Evolutionary conservation across 441 rosid species (phyloP), one percentile per base, ranked within the genome.

Genomic region (Brassica balearica): DNA sequence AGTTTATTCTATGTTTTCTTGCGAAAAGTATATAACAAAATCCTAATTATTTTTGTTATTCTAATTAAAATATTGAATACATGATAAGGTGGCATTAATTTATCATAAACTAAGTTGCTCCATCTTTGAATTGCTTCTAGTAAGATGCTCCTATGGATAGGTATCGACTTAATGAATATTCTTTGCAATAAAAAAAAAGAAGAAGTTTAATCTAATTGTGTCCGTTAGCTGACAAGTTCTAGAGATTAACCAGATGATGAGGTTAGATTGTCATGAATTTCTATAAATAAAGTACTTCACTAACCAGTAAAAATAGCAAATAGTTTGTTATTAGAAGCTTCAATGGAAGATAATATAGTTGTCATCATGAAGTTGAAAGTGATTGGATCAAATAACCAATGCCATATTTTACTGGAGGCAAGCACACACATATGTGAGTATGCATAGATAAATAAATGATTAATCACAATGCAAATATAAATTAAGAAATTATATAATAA

Each of bases 71-170:
- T 71, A 55, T 55, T 20, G 60, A 25, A 23, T 36, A 4, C 3
- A 53, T 53, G 12, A 23, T 56, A 56, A 77, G 68, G 63, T 77
- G 72, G 56, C 43, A 27, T 41, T 22, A 68, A 36, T 73, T 68
- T 68, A 32, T 59, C 8, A 27, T 2, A 58, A 63, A 58, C 32
- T 53, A 78, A 27, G 43, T 15, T 53, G 12, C 61, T 72, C 22
- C 46, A 65, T 56, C 73, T 59, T 78, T 73, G 69, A 78, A 11
- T 72, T 59, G 81, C 81, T 48, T 63, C 65, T 61, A 68, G 68
- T 67, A 67, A 72, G 77, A 78, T 72, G 77, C 74, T 72, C 61
- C 72, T 61, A 46, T 41, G 27, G 55, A n/a, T 60, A 67, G 73
- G 81, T 67, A 59, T 72, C 58, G 34, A 67, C 67, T 72, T 5